Evolutionary conservation across 768 basidiomycete genomes (phyloP).

Genomic region (Russula ochroleuca): DNA sequence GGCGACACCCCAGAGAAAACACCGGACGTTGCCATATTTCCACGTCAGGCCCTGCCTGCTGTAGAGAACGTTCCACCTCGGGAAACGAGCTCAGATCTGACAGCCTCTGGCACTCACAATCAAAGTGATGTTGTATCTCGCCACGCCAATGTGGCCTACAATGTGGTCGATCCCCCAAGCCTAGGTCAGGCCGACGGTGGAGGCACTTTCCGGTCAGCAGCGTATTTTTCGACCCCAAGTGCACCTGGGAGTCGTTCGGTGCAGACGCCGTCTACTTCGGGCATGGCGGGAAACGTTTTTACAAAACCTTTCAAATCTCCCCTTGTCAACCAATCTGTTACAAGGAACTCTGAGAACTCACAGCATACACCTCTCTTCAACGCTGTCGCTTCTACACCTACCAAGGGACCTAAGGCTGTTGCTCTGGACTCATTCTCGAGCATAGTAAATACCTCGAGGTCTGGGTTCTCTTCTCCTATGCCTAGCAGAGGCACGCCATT

Average conservation of each 20-base stretch:
- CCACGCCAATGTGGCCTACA: not conserved
- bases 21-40: not conserved
- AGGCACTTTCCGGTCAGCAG: constrained; percentile 8
- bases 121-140: not conserved
- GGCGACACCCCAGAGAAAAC: not conserved
- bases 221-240: constrained; percentile 8
- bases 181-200: not conserved
- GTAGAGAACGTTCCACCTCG: constrained; percentile 9
- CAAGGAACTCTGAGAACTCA: not conserved
- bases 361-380: constrained; percentile 6
- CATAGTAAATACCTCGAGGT: not conserved
- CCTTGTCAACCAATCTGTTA: constrained; percentile 2
- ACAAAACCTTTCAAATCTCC: constrained; percentile 25
- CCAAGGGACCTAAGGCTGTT: not conserved
- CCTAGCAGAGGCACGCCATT: constrained; percentile 7
- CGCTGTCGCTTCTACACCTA: constrained; percentile 13
- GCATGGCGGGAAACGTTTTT: constrained; percentile 6
- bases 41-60: constrained; percentile 1
- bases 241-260: not conserved
- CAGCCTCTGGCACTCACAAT: not conserved
- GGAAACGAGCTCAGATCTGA: not conserved
- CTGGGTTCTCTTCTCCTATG: constrained; percentile 18
- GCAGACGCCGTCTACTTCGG: constrained; percentile 7
- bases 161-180: not conserved
- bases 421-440: not conserved